Conservation (phyloP, 2,329 filamentous ascomycete species). For the Neonectria coccinea region DNA sequence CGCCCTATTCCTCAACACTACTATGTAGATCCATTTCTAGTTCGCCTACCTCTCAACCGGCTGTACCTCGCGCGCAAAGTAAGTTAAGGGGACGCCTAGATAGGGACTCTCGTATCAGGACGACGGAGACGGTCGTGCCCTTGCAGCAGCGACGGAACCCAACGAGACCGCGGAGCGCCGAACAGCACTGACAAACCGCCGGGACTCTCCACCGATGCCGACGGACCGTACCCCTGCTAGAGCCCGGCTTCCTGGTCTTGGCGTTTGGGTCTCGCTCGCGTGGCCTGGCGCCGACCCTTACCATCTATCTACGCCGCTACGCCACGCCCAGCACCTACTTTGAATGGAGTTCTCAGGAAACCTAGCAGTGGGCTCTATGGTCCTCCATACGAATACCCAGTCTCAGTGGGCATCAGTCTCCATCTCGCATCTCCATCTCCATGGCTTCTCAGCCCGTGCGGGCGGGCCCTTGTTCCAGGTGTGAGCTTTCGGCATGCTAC, state of each 20-base stretch:
- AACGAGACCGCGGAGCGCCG: constrained; percentile 17
- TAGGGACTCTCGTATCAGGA: constrained; percentile 24
- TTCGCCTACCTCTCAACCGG: constrained; percentile 11
- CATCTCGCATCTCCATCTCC: constrained; percentile 7
- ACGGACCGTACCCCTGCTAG: constrained; percentile 39
- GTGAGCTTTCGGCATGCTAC: constrained; percentile 11
- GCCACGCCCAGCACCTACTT: background rate
- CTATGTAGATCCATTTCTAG: constrained; percentile 11
- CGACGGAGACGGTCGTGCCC: constrained; percentile 25
- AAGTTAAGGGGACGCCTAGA: constrained; percentile 15
- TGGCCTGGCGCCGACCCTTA: constrained; percentile 34
- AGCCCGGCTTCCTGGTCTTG: constrained; percentile 45
- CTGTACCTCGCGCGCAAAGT: constrained; percentile 25
- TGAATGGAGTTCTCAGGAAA: constrained; percentile 13
- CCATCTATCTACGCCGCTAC: background rate
- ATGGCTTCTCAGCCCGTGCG: constrained; percentile 4
- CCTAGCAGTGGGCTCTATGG: background rate
- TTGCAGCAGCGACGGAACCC: constrained; percentile 24
- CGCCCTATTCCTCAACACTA: constrained; percentile 2
- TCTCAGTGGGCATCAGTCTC: constrained; percentile 1
- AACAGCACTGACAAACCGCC: constrained; percentile 26
- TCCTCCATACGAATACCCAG: background rate
- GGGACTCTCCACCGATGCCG: constrained; percentile 30
- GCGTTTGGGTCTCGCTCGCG: constrained; percentile 44
- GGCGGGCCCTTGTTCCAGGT: constrained; percentile 8